Percentiles rank a stretch among this genome's conserved stretches.
Conservation (phyloP, 2,329 filamentous ascomycete species). For the Aureobasidium sp. region DNA sequence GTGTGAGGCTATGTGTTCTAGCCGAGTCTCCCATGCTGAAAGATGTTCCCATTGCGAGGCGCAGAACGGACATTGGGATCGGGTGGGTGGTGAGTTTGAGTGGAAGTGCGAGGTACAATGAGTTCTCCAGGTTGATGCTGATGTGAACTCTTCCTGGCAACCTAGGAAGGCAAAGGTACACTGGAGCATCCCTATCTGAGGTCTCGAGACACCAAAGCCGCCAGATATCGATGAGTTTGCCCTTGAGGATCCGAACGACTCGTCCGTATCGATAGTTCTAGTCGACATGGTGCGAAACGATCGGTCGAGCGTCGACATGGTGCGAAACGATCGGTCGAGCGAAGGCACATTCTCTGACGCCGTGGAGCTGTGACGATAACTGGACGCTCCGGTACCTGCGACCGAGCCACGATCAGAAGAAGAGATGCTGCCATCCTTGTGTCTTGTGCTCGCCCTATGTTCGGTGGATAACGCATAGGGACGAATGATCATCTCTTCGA, state of each 20-base stretch:
- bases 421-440: not conserved
- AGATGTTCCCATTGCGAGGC: not conserved
- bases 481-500: not conserved
- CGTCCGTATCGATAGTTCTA: not conserved
- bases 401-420: not conserved
- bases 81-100: not conserved
- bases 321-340: not conserved
- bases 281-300: not conserved
- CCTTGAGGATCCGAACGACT: not conserved
- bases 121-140: not conserved
- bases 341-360: not conserved
- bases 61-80: slow-evolving; percentile 9
- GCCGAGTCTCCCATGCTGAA: not conserved
- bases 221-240: not conserved
- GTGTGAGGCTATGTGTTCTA: not conserved
- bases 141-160: not conserved
- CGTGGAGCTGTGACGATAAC: not conserved
- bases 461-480: not conserved
- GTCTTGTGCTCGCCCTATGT: not conserved
- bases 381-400: not conserved
- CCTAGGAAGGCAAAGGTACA: slow-evolving; percentile 12
- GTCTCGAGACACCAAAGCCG: not conserved
- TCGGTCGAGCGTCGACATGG: not conserved
- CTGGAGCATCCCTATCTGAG: not conserved
- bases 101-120: slow-evolving; percentile 8